Percentiles rank a stretch among this genome's conserved stretches.
phyloP scores from a whole-genome alignment of 345 rosid species.

The Pugionium cornutum region DNA sequence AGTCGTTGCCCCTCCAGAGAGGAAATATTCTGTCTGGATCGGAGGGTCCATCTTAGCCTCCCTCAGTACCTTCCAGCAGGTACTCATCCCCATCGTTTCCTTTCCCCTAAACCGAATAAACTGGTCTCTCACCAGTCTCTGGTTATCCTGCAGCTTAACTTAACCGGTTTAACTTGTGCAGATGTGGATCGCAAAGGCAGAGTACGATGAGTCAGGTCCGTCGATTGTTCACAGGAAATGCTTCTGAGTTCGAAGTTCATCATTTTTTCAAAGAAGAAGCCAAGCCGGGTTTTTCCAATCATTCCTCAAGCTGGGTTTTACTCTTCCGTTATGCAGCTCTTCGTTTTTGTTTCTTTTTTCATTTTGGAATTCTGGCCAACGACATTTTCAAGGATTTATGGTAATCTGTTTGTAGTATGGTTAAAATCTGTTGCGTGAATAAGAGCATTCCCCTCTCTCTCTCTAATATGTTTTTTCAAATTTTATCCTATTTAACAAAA shows the following conservation, averaged over 20 bases:
- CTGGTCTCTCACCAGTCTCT: too few relatives aligned
- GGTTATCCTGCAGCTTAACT: not conserved
- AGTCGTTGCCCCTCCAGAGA: constrained; percentile 87
- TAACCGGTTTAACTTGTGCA: constrained; percentile 35
- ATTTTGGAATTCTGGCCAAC: constrained; percentile 21
- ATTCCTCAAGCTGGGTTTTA: constrained; percentile 19
- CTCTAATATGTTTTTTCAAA: too few relatives aligned
- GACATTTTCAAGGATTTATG: constrained; percentile 29
- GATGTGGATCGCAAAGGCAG: constrained; percentile 98
- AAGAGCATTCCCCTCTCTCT: too few relatives aligned
- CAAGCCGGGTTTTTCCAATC: constrained; percentile 14
- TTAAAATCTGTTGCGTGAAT: not conserved
- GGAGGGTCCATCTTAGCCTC: constrained; percentile 54
- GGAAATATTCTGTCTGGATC: constrained; percentile 93
- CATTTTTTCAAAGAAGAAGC: constrained; percentile 29
- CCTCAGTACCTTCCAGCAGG: constrained; percentile 88
- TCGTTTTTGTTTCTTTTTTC: constrained; percentile 16
- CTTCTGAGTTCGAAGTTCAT: constrained; percentile 53
- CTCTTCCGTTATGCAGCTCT: constrained; percentile 26
- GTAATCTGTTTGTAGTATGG: constrained; percentile 26
- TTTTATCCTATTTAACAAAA: too few relatives aligned
- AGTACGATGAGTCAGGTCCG: constrained; percentile 91
- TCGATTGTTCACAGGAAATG: constrained; percentile 94
- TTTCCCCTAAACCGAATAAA: too few relatives aligned
- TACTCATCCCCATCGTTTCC: constrained; percentile 2